Base-by-base conservation (phyloP, 768 basidiomycete genomes). In the Auricularia auricula-judae region DNA sequence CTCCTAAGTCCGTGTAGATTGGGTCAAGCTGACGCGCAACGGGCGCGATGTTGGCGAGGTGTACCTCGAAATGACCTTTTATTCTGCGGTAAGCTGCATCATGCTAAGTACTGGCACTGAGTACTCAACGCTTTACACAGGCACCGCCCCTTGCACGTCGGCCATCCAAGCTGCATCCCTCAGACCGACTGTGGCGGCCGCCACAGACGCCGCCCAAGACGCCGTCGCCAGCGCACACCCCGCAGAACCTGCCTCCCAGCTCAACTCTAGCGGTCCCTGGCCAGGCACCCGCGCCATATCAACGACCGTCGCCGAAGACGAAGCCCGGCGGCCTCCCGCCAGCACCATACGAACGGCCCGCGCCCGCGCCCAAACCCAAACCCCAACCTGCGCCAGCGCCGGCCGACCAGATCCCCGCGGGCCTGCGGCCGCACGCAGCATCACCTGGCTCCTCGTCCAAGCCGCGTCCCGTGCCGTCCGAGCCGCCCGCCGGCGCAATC, bases 61-160 rank as follows among this genome's bases (percentile, higher is more conserved):
- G 10, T 97, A 91, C 72, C 80, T 97, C 16, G 95, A 98, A 74
- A 88, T 97, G 85, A 98, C 95, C 1, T 98, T 86, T 77, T 98
- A 85, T 74, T 83, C 92, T 3, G 85, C 87, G 63, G 82, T 74
- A 47, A 29, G 29, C 29, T 65, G 74, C 68, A 8, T 42, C 34
- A 3, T 21, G 12, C 2, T 44, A 16, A 7, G 8, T 10, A 18
- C 56, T 59, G 34, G 8, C 5, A 10, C 18, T 23, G 14, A 34
- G 18, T 4, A 3, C 56, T 59, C 7, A 59, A 21, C 14, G 33
- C 36, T 60, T 43, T 54, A 14, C 10, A 14, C 42, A 80, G 3
- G 84, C 86, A 7, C 77, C 81, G n/a, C 75, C 85, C 68, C 63
- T 72, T 21, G 64, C 71, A 14, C 62, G 65, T 12, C 39, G 67